These are phyloP conservation scores for Posidonia oceanica DNA, from an alignment of 116 monocot genomes.

Conservation along the genomic window DNA sequence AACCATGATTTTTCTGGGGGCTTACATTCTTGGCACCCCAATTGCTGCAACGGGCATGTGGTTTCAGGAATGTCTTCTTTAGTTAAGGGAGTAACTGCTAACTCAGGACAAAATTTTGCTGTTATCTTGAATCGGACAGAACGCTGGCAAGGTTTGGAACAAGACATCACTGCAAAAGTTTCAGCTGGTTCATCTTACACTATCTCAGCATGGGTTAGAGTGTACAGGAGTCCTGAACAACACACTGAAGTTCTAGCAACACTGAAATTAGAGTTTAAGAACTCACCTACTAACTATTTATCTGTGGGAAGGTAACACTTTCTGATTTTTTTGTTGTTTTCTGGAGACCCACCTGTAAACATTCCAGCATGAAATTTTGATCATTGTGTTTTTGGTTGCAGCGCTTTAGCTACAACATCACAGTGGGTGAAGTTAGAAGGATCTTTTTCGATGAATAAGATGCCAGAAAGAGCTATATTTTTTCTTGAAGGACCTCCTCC, in stretches of 20 bases:
- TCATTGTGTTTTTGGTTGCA: conserved; percentile 12
- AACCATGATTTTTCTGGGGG: conserved; percentile 76
- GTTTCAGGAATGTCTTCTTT: conserved; percentile 29
- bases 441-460: conserved; percentile 30
- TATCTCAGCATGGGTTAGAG: conserved; percentile 35
- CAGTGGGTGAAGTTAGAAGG: conserved; percentile 67
- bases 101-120: conserved; percentile 38
- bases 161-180: conserved; percentile 36
- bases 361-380: neutral
- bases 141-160: conserved; percentile 50
- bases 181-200: conserved; percentile 17
- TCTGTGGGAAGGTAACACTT: conserved; percentile 34
- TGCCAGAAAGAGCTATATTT: conserved; percentile 46
- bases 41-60: conserved; percentile 55
- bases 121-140: conserved; percentile 33
- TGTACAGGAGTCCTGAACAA: conserved; percentile 12
- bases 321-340: neutral
- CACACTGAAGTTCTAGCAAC: conserved; percentile 32
- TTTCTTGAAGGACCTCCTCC: conserved; percentile 79
- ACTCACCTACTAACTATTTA: conserved; percentile 22
- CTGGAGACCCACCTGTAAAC: neutral
- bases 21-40: conserved; percentile 47
- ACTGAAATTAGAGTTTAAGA: conserved; percentile 21
- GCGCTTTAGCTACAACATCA: conserved; percentile 35
- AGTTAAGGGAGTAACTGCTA: conserved; percentile 37